These are phyloP conservation scores for Graphilbum sp. DNA, from an alignment of 2,329 filamentous ascomycete species.

Conservation along the genomic window DNA sequence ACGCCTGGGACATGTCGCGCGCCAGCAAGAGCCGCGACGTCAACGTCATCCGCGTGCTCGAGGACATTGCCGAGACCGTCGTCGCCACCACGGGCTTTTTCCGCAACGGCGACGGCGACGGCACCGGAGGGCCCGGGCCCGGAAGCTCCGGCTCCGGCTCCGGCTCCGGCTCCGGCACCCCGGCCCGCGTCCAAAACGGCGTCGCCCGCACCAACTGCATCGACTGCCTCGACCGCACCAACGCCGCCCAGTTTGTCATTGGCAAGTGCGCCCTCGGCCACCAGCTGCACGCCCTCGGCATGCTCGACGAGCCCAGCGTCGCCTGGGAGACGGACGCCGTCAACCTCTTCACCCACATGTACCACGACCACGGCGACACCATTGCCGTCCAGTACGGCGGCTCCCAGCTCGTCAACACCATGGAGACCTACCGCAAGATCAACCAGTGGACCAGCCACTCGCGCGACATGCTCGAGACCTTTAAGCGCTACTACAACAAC, in stretches of 20 bases:
- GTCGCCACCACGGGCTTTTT: conserved; percentile 83
- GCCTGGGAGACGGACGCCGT: conserved; percentile 93
- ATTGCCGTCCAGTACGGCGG: conserved; percentile 97
- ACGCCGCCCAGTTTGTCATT: conserved; percentile 95
- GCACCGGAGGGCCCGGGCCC: conserved; percentile 18
- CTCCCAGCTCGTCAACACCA: conserved; percentile 94
- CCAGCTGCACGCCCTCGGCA: conserved; percentile 80
- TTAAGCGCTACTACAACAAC: conserved; percentile 98
- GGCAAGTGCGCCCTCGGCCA: conserved; percentile 85
- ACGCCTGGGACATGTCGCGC: conserved; percentile 96
- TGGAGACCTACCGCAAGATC: conserved; percentile 98
- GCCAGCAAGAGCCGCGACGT: conserved; percentile 83
- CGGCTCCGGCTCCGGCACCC: conserved; percentile 9
- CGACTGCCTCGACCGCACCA: conserved; percentile 91
- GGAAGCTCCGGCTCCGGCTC: not conserved
- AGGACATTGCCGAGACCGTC: conserved; percentile 77
- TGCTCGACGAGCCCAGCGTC: conserved; percentile 59
- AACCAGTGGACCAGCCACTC: conserved; percentile 98
- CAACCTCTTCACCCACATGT: conserved; percentile 96
- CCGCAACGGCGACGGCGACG: conserved; percentile 66
- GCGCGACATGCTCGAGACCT: conserved; percentile 96
- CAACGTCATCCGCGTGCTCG: conserved; percentile 85
- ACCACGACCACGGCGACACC: conserved; percentile 92
- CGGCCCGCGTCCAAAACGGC: conserved; percentile 68
- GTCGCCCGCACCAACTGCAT: conserved; percentile 95